phyloP scores from a whole-genome alignment of 2,329 filamentous ascomycete genomes.

The Cytospora piceae region DNA sequence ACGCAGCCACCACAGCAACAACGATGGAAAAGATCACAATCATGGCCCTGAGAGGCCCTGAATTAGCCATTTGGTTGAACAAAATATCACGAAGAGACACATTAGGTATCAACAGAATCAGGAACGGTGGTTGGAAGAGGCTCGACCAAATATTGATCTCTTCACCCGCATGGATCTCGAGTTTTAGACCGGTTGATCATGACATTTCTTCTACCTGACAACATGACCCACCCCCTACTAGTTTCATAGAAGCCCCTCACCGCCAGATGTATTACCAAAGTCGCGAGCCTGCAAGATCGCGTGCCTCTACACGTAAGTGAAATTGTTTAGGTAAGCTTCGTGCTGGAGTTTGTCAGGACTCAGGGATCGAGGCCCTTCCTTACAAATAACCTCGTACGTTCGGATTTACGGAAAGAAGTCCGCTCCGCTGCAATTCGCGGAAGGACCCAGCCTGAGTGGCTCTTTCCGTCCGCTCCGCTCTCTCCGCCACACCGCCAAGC shows the following conservation, averaged over 20 bases:
- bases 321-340: slow-evolving; percentile 26
- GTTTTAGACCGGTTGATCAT: background rate
- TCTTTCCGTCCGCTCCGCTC: background rate
- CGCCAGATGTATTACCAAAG: no score
- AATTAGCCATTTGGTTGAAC: slow-evolving; percentile 14
- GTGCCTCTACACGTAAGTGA: no score
- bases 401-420: background rate
- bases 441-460: background rate
- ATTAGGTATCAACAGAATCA: slow-evolving; percentile 12
- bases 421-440: background rate
- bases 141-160: background rate
- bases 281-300: no score
- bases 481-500: background rate
- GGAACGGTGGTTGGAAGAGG: background rate
- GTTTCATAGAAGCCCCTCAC: no score
- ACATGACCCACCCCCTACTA: no score
- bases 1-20: slow-evolving; percentile 23
- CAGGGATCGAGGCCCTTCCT: background rate
- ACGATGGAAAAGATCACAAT: slow-evolving; percentile 10
- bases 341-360: slow-evolving; percentile 5
- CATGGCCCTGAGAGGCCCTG: slow-evolving; percentile 16
- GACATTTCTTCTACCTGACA: no score
- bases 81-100: background rate
- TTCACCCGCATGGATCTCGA: background rate
- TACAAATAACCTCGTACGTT: background rate